Base-by-base conservation (phyloP, 1,139 yeast species). In the Lodderomyces margitis region DNA sequence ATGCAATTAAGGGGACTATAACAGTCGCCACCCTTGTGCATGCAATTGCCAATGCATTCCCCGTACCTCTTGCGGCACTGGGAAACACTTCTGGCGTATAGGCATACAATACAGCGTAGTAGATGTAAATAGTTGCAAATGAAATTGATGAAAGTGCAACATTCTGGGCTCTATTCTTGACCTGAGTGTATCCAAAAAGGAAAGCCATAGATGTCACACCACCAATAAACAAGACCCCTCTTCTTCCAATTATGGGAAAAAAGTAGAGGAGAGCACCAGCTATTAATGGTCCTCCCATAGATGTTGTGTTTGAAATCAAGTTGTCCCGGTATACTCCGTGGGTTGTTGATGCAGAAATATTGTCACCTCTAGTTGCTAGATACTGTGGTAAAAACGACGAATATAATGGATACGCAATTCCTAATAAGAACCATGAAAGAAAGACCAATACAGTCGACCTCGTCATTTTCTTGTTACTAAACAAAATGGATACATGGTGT, bases 71-170 rank as follows among this genome's bases (percentile, higher is more conserved):
- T 17, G 78, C 78, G 15, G 62, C 60, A 2, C 81, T 66, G 1
- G 83, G 83, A 56, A 79, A 67, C 31, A 76, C 78, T 55, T 79
- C 84, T 0, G 83, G 83, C 1, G 82, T 74, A 47, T 74, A 78
- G 1, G 82, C 83, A 53, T 75, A 79, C 35, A 79, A 61, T 38
- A 72, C 70, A 0, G 80, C 80, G 51, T 75, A 78, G 59, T 78
- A 78, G 41, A 78, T 65, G 55, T 77, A 74, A 47, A 76, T 59
- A 42, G 74, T 64, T 42, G 78, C 64, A 53, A 70, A 76, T 15
- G 78, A 75, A 16, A 75, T 69, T 15, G 81, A 68, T 21, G 75
- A 66, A 44, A 79, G 70, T 1, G 78, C 84, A 17, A 78, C 73
- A 53, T 78, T 74, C 36, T 65, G 77, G n/a, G 68, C 58, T 37